Percentiles rank a stretch among this genome's conserved stretches.
Evolutionary conservation across 2,329 filamentous ascomycete genomes (phyloP).

Genomic region (Corinectria fuckeliana): DNA sequence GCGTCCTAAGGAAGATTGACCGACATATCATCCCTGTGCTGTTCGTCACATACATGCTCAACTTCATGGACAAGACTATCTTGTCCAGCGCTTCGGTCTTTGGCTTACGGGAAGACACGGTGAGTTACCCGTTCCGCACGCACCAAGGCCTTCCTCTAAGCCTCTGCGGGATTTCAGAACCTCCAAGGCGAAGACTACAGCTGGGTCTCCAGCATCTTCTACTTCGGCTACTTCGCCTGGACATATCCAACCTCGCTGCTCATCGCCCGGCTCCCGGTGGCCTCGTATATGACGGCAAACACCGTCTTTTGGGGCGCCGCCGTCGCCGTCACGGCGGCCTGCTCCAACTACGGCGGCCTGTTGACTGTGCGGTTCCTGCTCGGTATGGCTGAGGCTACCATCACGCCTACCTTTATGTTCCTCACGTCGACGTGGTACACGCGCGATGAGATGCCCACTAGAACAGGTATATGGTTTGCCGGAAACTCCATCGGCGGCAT

Average conservation of each 20-base stretch:
- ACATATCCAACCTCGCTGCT: constrained; percentile 58
- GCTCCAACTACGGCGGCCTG: constrained; percentile 56
- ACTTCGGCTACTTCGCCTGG: constrained; percentile 55
- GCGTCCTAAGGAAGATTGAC: constrained; percentile 63
- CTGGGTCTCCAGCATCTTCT: constrained; percentile 62
- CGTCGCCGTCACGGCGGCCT: constrained; percentile 53
- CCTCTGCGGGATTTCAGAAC: constrained; percentile 14
- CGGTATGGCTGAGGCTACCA: constrained; percentile 60
- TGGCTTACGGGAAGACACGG: constrained; percentile 56
- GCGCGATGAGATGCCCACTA: constrained; percentile 60
- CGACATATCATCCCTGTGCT: constrained; percentile 60
- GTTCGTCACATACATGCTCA: constrained; percentile 64
- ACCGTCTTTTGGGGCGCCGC: constrained; percentile 58
- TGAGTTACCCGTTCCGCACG: constrained; percentile 15
- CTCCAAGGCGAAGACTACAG: constrained; percentile 60
- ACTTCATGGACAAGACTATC: constrained; percentile 68
- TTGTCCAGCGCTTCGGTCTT: constrained; percentile 63
- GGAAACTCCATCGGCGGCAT: constrained; percentile 59
- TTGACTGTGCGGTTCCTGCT: constrained; percentile 59
- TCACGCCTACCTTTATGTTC: constrained; percentile 62
- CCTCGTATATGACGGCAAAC: constrained; percentile 54
- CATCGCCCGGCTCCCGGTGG: constrained; percentile 55
- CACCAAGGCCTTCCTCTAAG: not conserved
- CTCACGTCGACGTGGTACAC: constrained; percentile 64
- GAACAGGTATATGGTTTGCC: constrained; percentile 63